These are phyloP conservation scores for Lachnellula hyalina DNA, from an alignment of 2,329 filamentous ascomycete genomes.

Conservation along the genomic window DNA sequence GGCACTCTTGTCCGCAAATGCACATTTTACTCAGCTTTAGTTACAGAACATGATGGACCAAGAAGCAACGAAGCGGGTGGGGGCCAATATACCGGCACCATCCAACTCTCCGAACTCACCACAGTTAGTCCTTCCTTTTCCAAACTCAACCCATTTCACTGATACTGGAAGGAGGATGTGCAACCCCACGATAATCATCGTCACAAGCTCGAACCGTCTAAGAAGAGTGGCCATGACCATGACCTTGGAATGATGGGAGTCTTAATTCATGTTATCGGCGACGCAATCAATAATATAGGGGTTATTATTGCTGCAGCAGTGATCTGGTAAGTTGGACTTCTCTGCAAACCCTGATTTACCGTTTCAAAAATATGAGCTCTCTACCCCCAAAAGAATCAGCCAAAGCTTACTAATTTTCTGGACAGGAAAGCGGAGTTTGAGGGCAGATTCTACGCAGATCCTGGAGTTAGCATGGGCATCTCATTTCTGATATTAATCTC, in stretches of 20 bases:
- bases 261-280: slow-evolving; percentile 64
- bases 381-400: too few relatives aligned
- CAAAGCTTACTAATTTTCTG: too few relatives aligned
- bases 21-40: slow-evolving; percentile 71
- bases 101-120: background rate
- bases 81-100: background rate
- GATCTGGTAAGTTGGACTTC: slow-evolving; percentile 47
- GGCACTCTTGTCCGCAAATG: slow-evolving; percentile 2
- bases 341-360: too few relatives aligned
- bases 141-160: background rate
- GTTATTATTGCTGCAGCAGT: slow-evolving; percentile 65
- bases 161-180: background rate
- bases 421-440: slow-evolving; percentile 43
- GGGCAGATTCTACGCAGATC: slow-evolving; percentile 65
- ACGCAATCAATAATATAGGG: slow-evolving; percentile 71
- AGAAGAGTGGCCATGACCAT: slow-evolving; percentile 35
- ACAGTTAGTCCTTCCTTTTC: background rate
- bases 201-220: slow-evolving; percentile 33
- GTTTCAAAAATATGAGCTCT: too few relatives aligned
- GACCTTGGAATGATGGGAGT: slow-evolving; percentile 71
- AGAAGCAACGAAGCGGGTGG: background rate
- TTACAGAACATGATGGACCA: slow-evolving; percentile 23
- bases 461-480: slow-evolving; percentile 63
- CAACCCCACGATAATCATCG: slow-evolving; percentile 44
- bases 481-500: slow-evolving; percentile 66